A percentile compares a stretch with the other conserved stretches of the same genome.
Conservation (phyloP, 2,329 filamentous ascomycete species). For the Sarocladium kiliense region DNA sequence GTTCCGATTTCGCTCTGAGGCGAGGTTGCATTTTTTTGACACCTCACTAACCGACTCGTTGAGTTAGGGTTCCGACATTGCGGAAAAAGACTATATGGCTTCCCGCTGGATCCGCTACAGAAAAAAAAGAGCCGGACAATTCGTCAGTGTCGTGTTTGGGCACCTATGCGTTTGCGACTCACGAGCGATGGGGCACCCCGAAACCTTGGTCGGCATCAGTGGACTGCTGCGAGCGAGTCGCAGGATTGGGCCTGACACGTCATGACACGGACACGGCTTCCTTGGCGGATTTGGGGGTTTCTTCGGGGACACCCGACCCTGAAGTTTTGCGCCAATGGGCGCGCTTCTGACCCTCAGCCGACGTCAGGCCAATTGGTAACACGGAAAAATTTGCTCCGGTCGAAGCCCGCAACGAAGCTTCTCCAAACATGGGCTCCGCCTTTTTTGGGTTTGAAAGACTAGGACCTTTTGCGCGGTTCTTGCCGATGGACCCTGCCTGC, state of each 20-base stretch:
- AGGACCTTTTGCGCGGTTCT: constrained; percentile 3
- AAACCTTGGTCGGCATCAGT: not conserved
- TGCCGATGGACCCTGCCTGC: not conserved
- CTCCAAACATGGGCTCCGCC: not conserved
- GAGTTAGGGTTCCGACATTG: not conserved
- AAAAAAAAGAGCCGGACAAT: not conserved
- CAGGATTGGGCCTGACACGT: constrained; percentile 6
- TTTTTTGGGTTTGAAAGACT: not conserved
- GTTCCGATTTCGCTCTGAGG: constrained; percentile 27
- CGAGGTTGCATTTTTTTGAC: not conserved
- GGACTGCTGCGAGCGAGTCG: not conserved
- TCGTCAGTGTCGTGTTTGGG: not conserved
- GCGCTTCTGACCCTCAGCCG: not conserved
- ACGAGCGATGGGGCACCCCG: not conserved
- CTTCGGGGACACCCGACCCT: not conserved
- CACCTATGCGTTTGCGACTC: constrained; percentile 6
- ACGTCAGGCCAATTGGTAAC: not conserved
- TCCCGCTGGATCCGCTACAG: not conserved
- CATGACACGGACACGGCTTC: not conserved
- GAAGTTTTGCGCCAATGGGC: not conserved
- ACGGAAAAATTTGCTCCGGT: constrained; percentile 7
- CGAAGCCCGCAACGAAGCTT: constrained; percentile 1
- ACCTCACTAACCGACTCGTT: not conserved
- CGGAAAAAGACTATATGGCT: not conserved
- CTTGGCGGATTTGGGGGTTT: constrained; percentile 1